Percentiles rank a stretch among this genome's conserved stretches.
Evolutionary conservation across 495 filamentous ascomycete genomes (phyloP).

Genomic region (Annulohypoxylon moriforme): DNA sequence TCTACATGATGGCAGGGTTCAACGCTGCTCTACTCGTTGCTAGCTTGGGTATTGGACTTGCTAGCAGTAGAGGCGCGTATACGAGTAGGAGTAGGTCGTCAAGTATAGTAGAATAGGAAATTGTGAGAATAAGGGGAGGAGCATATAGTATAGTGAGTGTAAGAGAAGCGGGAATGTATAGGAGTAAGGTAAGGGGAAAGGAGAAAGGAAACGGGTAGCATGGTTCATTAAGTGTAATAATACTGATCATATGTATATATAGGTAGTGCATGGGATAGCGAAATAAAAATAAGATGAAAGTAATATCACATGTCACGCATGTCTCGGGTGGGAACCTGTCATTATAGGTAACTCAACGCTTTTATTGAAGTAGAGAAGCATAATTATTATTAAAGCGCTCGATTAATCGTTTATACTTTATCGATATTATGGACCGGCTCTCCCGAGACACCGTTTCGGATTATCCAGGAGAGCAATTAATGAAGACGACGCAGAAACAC

Average conservation of each 20-base stretch:
- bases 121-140: neutral
- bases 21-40: slow-evolving; percentile 76
- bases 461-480: slow-evolving; percentile 1
- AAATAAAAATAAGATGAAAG: neutral
- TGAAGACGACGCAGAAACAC: neutral
- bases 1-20: slow-evolving; percentile 91
- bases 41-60: slow-evolving; percentile 59
- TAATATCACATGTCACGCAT: neutral
- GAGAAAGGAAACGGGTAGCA: neutral
- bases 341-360: too few relatives aligned
- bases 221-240: neutral
- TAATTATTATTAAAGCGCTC: slow-evolving; percentile 12
- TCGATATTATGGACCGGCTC: neutral
- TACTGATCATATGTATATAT: neutral
- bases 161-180: neutral
- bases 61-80: neutral
- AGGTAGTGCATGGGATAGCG: neutral
- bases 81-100: slow-evolving; percentile 12
- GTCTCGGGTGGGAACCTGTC: neutral
- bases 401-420: slow-evolving; percentile 2
- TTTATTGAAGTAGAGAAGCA: neutral
- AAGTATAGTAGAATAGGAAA: neutral
- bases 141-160: too few relatives aligned
- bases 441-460: neutral
- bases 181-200: neutral